phyloP scores from a whole-genome alignment of 441 rosid genomes.

The Isatis lusitanica region DNA sequence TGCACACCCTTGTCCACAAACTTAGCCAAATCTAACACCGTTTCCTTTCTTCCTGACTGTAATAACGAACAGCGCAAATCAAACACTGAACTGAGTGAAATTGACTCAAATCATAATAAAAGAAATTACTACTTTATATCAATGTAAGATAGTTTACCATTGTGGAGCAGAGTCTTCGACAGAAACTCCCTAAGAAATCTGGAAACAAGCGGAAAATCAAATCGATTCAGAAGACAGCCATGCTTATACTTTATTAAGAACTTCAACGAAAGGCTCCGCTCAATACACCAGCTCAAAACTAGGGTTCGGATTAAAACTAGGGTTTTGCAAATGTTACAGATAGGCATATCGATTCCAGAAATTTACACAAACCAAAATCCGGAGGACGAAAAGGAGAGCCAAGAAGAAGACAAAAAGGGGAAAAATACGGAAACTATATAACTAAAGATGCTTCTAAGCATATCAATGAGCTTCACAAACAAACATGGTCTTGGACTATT shows the following conservation, averaged over 20 bases:
- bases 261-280: background rate
- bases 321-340: background rate
- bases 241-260: background rate
- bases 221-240: background rate
- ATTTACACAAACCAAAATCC: background rate
- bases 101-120: background rate
- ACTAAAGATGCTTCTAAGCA: background rate
- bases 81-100: background rate
- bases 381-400: background rate
- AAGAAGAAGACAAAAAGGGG: background rate
- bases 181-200: background rate
- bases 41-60: conserved; percentile 92
- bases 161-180: background rate
- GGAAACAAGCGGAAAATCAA: background rate
- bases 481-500: background rate
- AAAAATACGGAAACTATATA: background rate
- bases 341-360: background rate
- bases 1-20: conserved; percentile 93
- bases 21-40: conserved; percentile 88
- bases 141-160: conserved; percentile 22
- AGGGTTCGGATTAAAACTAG: background rate
- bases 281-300: background rate
- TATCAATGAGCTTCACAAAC: background rate
- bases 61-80: background rate
- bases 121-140: background rate